Evolutionary conservation across 768 basidiomycete species (phyloP), one percentile per base, ranked within the genome.

Genomic region (Trametes cingulata): DNA sequence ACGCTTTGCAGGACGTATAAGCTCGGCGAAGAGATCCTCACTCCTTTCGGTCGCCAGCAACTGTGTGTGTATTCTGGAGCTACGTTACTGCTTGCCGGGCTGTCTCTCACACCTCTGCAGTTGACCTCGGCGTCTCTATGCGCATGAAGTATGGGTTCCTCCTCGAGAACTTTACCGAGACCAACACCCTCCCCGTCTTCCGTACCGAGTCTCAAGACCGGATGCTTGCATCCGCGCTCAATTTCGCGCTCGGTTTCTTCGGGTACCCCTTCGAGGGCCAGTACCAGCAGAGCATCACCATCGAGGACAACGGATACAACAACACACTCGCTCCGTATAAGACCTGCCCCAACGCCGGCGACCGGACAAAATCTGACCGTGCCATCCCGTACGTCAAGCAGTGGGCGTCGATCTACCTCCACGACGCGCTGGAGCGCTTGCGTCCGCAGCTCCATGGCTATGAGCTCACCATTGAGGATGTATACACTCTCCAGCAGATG

Each of bases 31-130:
- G 95, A 97, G 77, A 77, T 91, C 33, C 75, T 95, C 60, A 94
- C 93, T n/a, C 91, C 93, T 0, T 95, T 95, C 62, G 93, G 94
- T 47, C 78, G 94, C 48, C 85, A 91, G 66, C 93, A 97, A 65
- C 75, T 95, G 4, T 95, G 87, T 90, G 58, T 58, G 86, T 75
- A 9, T 25, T 25, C 15, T 33, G 29, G 5, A 22, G 4, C 3
- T 27, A 19, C 29, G 22, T n/a, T n/a, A 9, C n/a, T n/a, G n/a
- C n/a, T n/a, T 22, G 3, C 47, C 12, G 35, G 10, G 35, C 14
- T 29, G 19, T 50, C 12, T 53, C 41, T 53, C 6, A 39, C 19
- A 56, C 43, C 27, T 27, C 33, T 60, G 22, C 51, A 77, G 77
- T 69, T 42, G 77, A 78, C 53, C 73, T 78, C 24, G 77, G 77